Conservation (phyloP, 176 grass and related monocot species). For the Ampelocalamus luodianensis region DNA sequence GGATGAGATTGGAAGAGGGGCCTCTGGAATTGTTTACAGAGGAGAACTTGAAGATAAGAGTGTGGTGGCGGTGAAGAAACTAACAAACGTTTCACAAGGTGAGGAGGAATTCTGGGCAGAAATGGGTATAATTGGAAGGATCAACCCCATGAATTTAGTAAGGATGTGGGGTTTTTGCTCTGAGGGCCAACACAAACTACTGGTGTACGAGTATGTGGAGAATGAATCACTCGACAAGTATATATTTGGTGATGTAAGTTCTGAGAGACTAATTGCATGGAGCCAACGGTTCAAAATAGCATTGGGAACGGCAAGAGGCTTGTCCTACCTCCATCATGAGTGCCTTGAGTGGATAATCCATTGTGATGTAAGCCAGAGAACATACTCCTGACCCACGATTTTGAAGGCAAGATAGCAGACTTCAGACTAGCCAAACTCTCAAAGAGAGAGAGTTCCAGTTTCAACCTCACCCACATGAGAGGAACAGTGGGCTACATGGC, state of each 20-base stretch:
- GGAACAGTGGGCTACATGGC: no score
- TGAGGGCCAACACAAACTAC: slow-evolving; percentile 46
- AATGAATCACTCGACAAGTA: slow-evolving; percentile 70
- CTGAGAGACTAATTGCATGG: slow-evolving; percentile 56
- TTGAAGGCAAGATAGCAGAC: slow-evolving; percentile 78
- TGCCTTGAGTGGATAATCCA: slow-evolving; percentile 85
- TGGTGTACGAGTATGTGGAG: slow-evolving; percentile 73
- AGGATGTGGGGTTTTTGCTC: slow-evolving; percentile 68
- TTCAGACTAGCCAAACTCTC: slow-evolving; percentile 62
- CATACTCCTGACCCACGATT: slow-evolving; percentile 69
- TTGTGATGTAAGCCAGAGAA: slow-evolving; percentile 84
- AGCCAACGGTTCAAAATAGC: slow-evolving; percentile 77
- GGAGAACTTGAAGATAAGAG: slow-evolving; percentile 66
- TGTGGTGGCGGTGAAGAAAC: slow-evolving; percentile 68
- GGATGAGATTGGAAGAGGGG: slow-evolving; percentile 77
- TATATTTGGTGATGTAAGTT: slow-evolving; percentile 54
- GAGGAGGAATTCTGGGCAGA: slow-evolving; percentile 69
- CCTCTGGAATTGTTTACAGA: slow-evolving; percentile 67
- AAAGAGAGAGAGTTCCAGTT: no score
- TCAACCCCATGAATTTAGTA: slow-evolving; percentile 76
- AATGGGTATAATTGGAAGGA: slow-evolving; percentile 61
- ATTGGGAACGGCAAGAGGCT: slow-evolving; percentile 57
- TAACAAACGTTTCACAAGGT: slow-evolving; percentile 49
- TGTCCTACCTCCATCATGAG: slow-evolving; percentile 84
- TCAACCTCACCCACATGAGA: no score